phyloP scores from a whole-genome alignment of 1,284 basidiomycete genomes.

The Naganishia cerealis region DNA sequence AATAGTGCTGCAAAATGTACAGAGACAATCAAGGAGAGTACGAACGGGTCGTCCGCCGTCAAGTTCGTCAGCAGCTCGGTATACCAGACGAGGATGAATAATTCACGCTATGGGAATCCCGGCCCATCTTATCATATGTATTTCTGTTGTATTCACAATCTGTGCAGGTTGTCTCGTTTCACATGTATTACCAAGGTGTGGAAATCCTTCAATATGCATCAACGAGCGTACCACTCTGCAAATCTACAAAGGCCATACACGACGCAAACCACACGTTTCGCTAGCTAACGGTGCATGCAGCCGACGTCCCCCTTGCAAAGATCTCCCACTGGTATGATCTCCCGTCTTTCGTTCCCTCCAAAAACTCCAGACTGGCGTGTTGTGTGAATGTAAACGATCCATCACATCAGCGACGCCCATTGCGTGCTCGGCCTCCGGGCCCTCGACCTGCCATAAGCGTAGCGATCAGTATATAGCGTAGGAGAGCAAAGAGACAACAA shows the following conservation, averaged over 20 bases:
- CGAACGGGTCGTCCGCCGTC: slow-evolving; percentile 56
- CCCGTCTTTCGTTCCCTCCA: no score
- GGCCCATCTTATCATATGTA: not conserved
- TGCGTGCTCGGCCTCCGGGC: slow-evolving; percentile 12
- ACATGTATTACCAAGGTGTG: not conserved
- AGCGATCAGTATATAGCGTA: not conserved
- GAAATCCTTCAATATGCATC: not conserved
- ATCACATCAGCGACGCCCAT: not conserved
- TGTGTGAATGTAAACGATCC: no score
- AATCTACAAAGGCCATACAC: no score
- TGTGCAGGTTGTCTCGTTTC: not conserved
- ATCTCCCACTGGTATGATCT: no score
- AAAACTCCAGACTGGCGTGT: no score
- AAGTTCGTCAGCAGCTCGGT: slow-evolving; percentile 57
- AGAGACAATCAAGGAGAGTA: slow-evolving; percentile 71
- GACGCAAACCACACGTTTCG: no score
- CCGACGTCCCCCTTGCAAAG: no score
- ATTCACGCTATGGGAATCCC: not conserved
- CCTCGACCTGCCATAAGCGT: slow-evolving; percentile 6
- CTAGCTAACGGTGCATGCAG: no score
- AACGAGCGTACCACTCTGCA: not conserved
- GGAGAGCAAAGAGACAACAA: not conserved
- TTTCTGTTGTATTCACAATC: slow-evolving; percentile 14
- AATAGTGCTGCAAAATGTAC: slow-evolving; percentile 82
- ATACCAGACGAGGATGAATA: slow-evolving; percentile 41